These are phyloP conservation scores for Leccinum broughii DNA, from an alignment of 768 basidiomycete species.

Conservation along the genomic window DNA sequence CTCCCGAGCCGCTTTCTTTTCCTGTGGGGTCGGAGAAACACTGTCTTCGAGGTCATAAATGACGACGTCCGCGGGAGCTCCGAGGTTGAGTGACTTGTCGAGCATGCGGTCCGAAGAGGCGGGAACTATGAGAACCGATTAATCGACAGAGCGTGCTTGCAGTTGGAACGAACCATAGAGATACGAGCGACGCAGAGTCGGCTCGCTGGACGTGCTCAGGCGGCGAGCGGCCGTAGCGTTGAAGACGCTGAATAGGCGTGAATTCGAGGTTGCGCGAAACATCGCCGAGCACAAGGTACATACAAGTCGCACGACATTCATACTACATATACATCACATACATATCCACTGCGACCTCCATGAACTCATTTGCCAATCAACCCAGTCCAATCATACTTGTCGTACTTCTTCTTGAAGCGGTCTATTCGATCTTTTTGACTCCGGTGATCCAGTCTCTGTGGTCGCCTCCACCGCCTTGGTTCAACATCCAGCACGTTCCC, in stretches of 20 bases:
- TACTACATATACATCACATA: too few species aligned
- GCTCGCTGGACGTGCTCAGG: slow-evolving; percentile 20
- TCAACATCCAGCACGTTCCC: slow-evolving; percentile 89
- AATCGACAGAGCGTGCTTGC: background rate
- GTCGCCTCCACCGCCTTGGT: slow-evolving; percentile 81
- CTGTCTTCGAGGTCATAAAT: slow-evolving; percentile 92
- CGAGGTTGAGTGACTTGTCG: slow-evolving; percentile 60
- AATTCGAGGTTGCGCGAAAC: slow-evolving; percentile 9
- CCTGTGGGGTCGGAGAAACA: slow-evolving; percentile 57
- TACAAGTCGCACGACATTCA: background rate
- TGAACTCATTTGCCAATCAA: slow-evolving; percentile 50
- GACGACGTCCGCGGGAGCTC: slow-evolving; percentile 63
- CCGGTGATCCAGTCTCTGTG: slow-evolving; percentile 68
- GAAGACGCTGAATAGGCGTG: background rate
- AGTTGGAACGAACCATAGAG: slow-evolving; percentile 48
- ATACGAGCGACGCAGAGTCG: slow-evolving; percentile 51
- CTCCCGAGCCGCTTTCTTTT: slow-evolving; percentile 60
- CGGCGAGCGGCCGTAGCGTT: slow-evolving; percentile 5
- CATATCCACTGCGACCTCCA: background rate
- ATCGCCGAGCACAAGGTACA: background rate
- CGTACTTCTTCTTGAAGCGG: slow-evolving; percentile 73
- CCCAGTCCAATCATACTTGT: slow-evolving; percentile 78
- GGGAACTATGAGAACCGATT: slow-evolving; percentile 52
- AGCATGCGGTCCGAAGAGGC: slow-evolving; percentile 80
- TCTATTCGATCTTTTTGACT: slow-evolving; percentile 70